These are phyloP conservation scores for Corymbia calophylla DNA, from an alignment of 441 rosid species.

Conservation along the genomic window DNA sequence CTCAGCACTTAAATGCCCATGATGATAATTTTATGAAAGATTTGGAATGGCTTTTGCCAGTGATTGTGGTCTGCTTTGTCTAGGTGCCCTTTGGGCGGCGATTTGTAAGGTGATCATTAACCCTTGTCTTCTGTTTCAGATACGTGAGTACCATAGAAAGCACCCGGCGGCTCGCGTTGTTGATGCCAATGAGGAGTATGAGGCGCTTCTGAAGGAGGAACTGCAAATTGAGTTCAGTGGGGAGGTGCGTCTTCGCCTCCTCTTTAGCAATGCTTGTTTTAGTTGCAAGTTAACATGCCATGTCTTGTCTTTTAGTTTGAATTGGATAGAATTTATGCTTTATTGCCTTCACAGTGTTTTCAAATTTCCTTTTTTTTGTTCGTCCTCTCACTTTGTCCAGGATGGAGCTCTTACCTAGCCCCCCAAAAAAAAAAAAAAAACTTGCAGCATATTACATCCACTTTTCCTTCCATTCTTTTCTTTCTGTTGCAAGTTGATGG, in stretches of 20 bases:
- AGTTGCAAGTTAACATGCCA: neutral
- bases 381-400: neutral
- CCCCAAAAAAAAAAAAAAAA: neutral
- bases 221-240: slow-evolving; percentile 83
- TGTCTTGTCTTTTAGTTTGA: neutral
- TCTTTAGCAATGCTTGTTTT: neutral
- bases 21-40: neutral
- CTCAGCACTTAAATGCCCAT: neutral
- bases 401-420: neutral
- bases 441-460: neutral
- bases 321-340: neutral
- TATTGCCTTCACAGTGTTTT: neutral
- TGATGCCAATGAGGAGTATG: slow-evolving; percentile 67
- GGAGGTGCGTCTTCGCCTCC: slow-evolving; percentile 31
- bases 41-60: neutral
- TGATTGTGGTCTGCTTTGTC: no score
- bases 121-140: slow-evolving; percentile 28
- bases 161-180: slow-evolving; percentile 80
- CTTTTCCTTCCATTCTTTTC: neutral
- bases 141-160: slow-evolving; percentile 88
- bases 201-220: slow-evolving; percentile 75
- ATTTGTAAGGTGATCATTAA: neutral
- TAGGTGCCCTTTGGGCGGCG: neutral
- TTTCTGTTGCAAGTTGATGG: neutral
- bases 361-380: neutral